Conservation (phyloP, 106 monocot genomes). For the Allium fistulosum region DNA sequence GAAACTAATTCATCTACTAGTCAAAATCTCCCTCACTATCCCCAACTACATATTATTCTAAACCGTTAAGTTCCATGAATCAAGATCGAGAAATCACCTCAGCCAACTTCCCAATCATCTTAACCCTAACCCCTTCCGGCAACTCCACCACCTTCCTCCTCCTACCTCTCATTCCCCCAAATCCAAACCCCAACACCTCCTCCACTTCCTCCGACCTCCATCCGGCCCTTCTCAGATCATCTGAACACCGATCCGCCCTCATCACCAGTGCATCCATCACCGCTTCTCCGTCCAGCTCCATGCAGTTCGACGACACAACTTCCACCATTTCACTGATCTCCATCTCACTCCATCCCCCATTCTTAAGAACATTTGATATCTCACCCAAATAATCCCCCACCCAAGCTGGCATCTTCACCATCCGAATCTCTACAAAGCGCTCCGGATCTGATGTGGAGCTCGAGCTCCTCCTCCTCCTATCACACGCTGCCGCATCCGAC, state of each 20-base stretch:
- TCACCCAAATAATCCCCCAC: slow-evolving; percentile 23
- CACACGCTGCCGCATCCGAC: slow-evolving; percentile 29
- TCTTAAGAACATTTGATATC: slow-evolving; percentile 19
- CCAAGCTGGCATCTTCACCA: slow-evolving; percentile 25
- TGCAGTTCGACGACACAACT: not conserved
- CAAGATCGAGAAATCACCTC: slow-evolving; percentile 3
- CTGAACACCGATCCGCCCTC: slow-evolving; percentile 29
- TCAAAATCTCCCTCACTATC: not conserved
- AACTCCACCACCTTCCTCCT: slow-evolving; percentile 8
- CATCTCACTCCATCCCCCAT: slow-evolving; percentile 31
- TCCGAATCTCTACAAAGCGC: slow-evolving; percentile 19
- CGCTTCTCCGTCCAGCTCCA: slow-evolving; percentile 13
- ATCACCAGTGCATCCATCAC: slow-evolving; percentile 27
- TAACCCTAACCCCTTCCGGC: slow-evolving; percentile 19
- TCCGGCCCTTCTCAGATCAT: slow-evolving; percentile 31
- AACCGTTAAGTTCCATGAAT: not conserved
- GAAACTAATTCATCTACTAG: too few relatives aligned
- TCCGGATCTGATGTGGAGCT: slow-evolving; percentile 22
- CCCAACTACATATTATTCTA: too few relatives aligned
- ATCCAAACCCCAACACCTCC: slow-evolving; percentile 20
- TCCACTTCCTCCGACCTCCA: slow-evolving; percentile 47
- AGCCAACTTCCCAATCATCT: slow-evolving; percentile 19
- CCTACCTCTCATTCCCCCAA: slow-evolving; percentile 6
- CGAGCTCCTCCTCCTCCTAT: slow-evolving; percentile 18
- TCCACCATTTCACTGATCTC: slow-evolving; percentile 51